Conservation (phyloP, 305 asterid species). For the Solanum chacoense region DNA sequence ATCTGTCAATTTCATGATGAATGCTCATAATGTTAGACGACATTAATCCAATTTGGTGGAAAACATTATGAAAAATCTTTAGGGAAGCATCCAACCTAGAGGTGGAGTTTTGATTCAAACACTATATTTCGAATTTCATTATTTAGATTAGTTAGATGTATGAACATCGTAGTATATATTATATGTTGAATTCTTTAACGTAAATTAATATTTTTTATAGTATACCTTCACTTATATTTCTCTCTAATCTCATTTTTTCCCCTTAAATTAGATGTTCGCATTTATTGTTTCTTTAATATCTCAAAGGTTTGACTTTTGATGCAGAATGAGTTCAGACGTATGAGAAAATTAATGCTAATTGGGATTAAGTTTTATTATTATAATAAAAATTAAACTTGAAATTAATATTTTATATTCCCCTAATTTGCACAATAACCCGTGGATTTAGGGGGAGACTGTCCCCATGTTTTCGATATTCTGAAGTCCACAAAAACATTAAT, state of each 20-base stretch:
- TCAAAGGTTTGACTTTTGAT: neutral
- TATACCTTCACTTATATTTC: neutral
- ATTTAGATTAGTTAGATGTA: neutral
- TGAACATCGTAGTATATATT: neutral
- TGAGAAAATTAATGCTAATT: neutral
- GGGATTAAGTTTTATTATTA: neutral
- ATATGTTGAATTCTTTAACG: neutral
- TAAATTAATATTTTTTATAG: neutral
- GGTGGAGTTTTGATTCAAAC: neutral
- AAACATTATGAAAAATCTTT: neutral
- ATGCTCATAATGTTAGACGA: neutral
- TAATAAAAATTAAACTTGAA: neutral
- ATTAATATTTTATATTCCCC: neutral
- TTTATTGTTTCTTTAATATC: neutral
- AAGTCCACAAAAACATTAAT: neutral
- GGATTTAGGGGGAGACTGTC: neutral
- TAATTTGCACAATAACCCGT: neutral
- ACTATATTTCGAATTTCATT: neutral
- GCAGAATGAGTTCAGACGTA: neutral
- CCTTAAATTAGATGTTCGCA: neutral
- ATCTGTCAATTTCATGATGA: neutral
- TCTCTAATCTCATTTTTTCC: neutral
- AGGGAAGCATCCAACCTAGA: neutral
- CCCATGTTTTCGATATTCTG: neutral
- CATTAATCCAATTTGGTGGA: neutral